A percentile compares a stretch with the other conserved stretches of the same genome.
These are phyloP conservation scores for Huntiella moniliformis DNA, from an alignment of 2,329 filamentous ascomycete genomes.

Conservation along the genomic window DNA sequence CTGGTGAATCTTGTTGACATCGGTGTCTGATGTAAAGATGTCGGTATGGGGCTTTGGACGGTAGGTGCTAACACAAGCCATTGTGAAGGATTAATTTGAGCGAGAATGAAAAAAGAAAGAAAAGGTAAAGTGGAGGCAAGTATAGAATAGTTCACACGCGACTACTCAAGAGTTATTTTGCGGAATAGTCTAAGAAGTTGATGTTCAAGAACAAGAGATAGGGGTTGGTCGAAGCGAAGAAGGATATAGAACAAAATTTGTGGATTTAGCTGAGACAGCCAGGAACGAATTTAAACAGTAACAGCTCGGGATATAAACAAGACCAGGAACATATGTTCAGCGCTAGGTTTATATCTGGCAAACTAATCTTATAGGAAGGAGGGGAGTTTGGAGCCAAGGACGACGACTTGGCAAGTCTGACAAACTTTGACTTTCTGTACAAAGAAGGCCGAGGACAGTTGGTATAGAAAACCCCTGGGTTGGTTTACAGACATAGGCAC, in stretches of 20 bases:
- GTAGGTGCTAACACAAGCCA: not conserved
- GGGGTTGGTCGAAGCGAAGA: not conserved
- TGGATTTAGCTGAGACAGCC: not conserved
- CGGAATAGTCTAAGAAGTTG: not conserved
- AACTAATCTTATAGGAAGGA: too few relatives aligned
- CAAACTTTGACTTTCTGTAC: too few relatives aligned
- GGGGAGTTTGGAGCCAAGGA: too few relatives aligned
- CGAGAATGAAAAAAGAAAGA: not conserved
- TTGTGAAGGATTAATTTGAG: not conserved
- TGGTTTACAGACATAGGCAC: too few relatives aligned
- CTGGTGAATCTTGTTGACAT: conserved; percentile 48
- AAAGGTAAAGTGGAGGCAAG: not conserved
- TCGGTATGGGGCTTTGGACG: conserved; percentile 28
- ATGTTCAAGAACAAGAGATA: not conserved
- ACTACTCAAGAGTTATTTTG: not conserved
- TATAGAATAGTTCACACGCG: not conserved
- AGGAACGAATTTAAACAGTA: not conserved
- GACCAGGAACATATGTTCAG: not conserved
- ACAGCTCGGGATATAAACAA: not conserved
- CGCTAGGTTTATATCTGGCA: too few relatives aligned
- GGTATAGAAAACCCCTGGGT: too few relatives aligned
- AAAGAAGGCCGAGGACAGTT: too few relatives aligned
- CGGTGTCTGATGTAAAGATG: conserved; percentile 45
- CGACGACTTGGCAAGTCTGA: too few relatives aligned
- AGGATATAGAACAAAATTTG: not conserved